Evolutionary conservation across 352 stramenopile genomes (phyloP).

Genomic region (Globisporangium emineosum): DNA sequence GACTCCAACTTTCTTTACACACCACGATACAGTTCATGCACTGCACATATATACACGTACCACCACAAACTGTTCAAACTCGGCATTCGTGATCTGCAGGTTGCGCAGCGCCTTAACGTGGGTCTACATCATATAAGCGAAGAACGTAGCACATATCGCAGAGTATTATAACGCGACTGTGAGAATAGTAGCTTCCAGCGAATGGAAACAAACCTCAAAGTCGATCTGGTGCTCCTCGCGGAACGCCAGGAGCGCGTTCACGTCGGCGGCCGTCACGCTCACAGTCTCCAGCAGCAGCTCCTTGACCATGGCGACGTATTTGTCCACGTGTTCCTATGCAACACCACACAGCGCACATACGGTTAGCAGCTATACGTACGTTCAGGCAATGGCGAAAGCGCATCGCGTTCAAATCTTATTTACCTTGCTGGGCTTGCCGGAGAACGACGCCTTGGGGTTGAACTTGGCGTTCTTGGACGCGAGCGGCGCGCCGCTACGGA

Average conservation of each 20-base stretch:
- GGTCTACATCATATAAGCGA: conserved; percentile 28
- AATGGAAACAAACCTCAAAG: conserved; percentile 60
- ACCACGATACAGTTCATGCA: neutral
- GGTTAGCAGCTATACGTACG: neutral
- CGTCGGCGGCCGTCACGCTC: conserved; percentile 40
- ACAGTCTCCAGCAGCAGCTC: conserved; percentile 54
- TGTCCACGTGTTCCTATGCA: conserved; percentile 32
- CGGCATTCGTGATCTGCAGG: conserved; percentile 79
- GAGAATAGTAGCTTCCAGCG: neutral
- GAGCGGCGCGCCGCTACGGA: conserved; percentile 63
- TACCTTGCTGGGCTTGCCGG: conserved; percentile 38
- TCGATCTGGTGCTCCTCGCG: conserved; percentile 60
- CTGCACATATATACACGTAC: conserved; percentile 22
- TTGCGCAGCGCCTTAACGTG: conserved; percentile 69
- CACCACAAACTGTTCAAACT: conserved; percentile 81
- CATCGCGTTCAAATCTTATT: neutral
- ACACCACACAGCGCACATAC: neutral
- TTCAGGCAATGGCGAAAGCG: neutral
- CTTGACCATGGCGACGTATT: conserved; percentile 53
- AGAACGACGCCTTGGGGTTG: conserved; percentile 59
- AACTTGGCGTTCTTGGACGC: conserved; percentile 83
- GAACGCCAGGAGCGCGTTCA: conserved; percentile 54
- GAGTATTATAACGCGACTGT: too few relatives aligned
- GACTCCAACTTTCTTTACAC: neutral
- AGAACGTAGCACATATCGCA: neutral